Base-by-base conservation (phyloP, 345 rosid genomes). In the Gossypium thurberi region DNA sequence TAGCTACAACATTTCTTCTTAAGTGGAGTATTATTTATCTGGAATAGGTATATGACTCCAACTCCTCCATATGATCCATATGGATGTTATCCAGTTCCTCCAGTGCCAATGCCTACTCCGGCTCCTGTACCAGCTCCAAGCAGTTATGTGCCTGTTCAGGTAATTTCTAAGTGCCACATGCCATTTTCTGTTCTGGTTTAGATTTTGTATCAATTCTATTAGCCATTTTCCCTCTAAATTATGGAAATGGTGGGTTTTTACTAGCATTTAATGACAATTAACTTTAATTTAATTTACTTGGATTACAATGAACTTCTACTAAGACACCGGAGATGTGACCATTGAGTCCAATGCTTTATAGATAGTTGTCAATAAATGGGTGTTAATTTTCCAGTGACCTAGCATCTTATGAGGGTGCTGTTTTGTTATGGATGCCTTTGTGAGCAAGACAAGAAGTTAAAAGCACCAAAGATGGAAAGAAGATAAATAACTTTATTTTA, bases 141-240 rank as follows among this genome's bases (percentile, higher is more conserved):
- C 86, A 91, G 96, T 74, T 95, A 95, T 81, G 86, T 90, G 62
- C 96, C 96, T 50, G 90, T 95, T 83, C 99, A 95, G 97, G 99
- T 95, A 81, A 82, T 82, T 37, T 28, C 74, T 21, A 51, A 8
- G 6, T 68, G 42, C 65, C 21, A 15, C 46, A 10, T 56, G 40
- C n/a, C 6, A 23, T 68, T 18, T 56, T 69, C 46, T 58, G 33
- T 37, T 25, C 12, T 46, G 10, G 37, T 53, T 46, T 50, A 18
- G 50, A 43, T 15, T 67, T 65, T 68, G 57, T 21, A 17, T 13
- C 12, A 28, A 7, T 56, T 15, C 26, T 71, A 23, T 61, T 13
- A 10, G 42, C 50, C 25, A 15, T 68, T 23, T 50, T 17, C 46
- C 33, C 8, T 57, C 10, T 66, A 37, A 50, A 58, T 4, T 50